phyloP scores from a whole-genome alignment of 202 grass and related monocot species.

The Musa balbisiana region DNA sequence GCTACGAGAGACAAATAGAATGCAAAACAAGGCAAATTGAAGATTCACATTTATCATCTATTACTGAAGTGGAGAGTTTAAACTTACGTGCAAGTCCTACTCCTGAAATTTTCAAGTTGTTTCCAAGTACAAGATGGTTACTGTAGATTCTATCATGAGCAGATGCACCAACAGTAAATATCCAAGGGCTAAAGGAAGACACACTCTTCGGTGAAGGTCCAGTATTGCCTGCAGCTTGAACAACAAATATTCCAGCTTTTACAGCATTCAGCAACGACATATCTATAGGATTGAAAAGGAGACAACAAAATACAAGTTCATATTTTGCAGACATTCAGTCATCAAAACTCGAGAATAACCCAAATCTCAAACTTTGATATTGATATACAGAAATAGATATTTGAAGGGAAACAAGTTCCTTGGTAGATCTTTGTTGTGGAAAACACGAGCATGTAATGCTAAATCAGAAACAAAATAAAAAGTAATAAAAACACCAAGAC shows the following conservation, averaged over 20 bases:
- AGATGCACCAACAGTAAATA: slow-evolving; percentile 94
- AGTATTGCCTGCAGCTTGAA: slow-evolving; percentile 96
- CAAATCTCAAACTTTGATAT: too few species aligned
- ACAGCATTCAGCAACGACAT: slow-evolving; percentile 85
- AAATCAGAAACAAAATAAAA: too few species aligned
- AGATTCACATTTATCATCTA: not conserved
- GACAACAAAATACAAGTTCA: not conserved
- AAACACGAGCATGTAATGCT: too few species aligned
- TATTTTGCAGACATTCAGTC: not conserved
- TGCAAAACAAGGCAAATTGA: slow-evolving; percentile 6
- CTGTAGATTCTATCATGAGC: slow-evolving; percentile 86
- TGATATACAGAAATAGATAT: too few species aligned
- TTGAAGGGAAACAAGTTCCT: too few species aligned
- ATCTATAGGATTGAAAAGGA: slow-evolving; percentile 70
- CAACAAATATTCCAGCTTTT: slow-evolving; percentile 89
- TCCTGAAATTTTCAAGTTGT: slow-evolving; percentile 78
- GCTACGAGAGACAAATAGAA: not conserved
- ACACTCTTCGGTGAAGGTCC: slow-evolving; percentile 87
- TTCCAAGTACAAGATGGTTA: slow-evolving; percentile 79
- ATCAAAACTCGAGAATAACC: too few species aligned
- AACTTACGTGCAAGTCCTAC: slow-evolving; percentile 94
- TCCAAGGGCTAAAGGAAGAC: slow-evolving; percentile 97
- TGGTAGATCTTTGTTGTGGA: too few species aligned
- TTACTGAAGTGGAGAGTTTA: slow-evolving; percentile 10
- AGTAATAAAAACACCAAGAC: not conserved